phyloP scores from a whole-genome alignment of 176 grass and related monocot species.

The Juncus inflexus region DNA sequence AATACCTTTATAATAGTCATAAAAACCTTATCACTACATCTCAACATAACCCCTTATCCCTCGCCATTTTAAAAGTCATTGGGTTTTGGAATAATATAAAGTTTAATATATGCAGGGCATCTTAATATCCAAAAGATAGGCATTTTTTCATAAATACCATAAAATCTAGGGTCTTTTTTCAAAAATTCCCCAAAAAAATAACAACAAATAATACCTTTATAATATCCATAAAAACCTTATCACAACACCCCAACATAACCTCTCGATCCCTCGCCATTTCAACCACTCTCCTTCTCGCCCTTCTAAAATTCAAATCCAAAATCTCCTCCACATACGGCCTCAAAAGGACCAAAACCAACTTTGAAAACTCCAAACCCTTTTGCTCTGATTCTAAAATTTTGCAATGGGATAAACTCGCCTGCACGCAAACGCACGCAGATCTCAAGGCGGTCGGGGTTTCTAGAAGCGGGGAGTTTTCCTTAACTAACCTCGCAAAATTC shows the following conservation, averaged over 20 bases:
- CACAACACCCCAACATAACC: slow-evolving; percentile 64
- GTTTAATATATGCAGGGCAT: too few species aligned
- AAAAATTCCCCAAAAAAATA: slow-evolving; percentile 15
- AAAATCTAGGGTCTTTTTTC: neutral
- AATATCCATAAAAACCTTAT: slow-evolving; percentile 83
- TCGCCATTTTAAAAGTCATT: too few species aligned
- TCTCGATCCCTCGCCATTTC: slow-evolving; percentile 66
- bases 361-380: slow-evolving; percentile 73
- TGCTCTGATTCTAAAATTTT: slow-evolving; percentile 54
- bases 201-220: slow-evolving; percentile 41
- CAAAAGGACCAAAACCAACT: slow-evolving; percentile 78
- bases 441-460: slow-evolving; percentile 78
- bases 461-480: slow-evolving; percentile 72
- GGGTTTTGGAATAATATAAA: too few species aligned
- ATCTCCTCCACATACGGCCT: slow-evolving; percentile 82
- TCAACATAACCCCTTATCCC: too few species aligned
- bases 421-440: slow-evolving; percentile 73
- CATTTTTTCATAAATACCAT: neutral
- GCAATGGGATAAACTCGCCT: slow-evolving; percentile 79
- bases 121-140: too few species aligned
- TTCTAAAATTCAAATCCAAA: slow-evolving; percentile 92
- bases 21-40: too few species aligned
- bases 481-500: slow-evolving; percentile 73
- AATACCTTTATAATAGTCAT: too few species aligned
- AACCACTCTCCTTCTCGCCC: slow-evolving; percentile 57